A percentile compares a stretch with the other conserved stretches of the same genome.
phyloP scores from a whole-genome alignment of 768 basidiomycete genomes.

The Rhizopogon vinicolor region DNA sequence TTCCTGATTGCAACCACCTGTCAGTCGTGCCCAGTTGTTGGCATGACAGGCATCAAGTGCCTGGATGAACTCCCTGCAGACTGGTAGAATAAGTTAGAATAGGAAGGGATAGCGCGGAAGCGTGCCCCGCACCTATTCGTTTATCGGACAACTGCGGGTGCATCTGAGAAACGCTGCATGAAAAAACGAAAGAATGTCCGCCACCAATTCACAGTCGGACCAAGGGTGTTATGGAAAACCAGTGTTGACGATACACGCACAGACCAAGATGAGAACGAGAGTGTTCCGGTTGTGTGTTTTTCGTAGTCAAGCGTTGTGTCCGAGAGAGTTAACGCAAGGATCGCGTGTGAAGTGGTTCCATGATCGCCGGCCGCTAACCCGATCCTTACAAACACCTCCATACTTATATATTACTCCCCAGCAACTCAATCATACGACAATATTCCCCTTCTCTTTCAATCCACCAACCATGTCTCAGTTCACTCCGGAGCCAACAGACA shows the following conservation, averaged over 20 bases:
- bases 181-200: not conserved
- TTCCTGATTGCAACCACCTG: slow-evolving; percentile 64
- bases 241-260: slow-evolving; percentile 8
- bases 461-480: slow-evolving; percentile 35
- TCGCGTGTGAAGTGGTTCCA: slow-evolving; percentile 12
- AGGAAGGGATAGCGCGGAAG: not conserved
- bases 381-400: slow-evolving; percentile 1
- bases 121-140: slow-evolving; percentile 39
- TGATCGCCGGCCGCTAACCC: slow-evolving; percentile 1
- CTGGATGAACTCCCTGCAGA: slow-evolving; percentile 72
- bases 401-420: slow-evolving; percentile 1
- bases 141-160: slow-evolving; percentile 72
- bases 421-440: slow-evolving; percentile 1
- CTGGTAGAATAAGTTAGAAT: slow-evolving; percentile 30
- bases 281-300: slow-evolving; percentile 1
- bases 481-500: slow-evolving; percentile 38
- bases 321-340: slow-evolving; percentile 2
- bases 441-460: slow-evolving; percentile 10
- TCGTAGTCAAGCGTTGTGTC: not conserved
- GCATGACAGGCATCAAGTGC: slow-evolving; percentile 71
- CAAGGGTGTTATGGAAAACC: slow-evolving; percentile 2
- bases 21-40: slow-evolving; percentile 57
- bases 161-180: slow-evolving; percentile 35
- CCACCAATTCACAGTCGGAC: not conserved
- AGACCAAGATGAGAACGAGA: slow-evolving; percentile 14